Base-by-base conservation (phyloP, 2,329 filamentous ascomycete genomes). In the Curvularia hawaiiensis region DNA sequence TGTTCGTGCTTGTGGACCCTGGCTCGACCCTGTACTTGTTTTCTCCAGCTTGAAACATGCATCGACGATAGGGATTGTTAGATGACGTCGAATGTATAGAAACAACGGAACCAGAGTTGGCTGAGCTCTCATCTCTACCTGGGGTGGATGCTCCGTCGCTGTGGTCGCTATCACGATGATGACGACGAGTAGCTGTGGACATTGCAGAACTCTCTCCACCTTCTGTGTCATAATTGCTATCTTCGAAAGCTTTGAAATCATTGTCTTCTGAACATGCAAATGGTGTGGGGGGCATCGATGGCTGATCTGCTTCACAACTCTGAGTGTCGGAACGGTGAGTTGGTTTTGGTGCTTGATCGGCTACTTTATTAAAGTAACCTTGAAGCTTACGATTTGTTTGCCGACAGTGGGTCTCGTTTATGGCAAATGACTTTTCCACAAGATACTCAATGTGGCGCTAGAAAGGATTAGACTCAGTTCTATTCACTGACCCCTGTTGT, bases 41-140 rank as follows among this genome's bases (percentile, higher is more conserved):
- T 12, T 44, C 44, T n/a, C 14, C 48, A 18, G 5, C 30, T 2
- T 38, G 31, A 11, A 14, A 3, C 50, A 57, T 45, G 5, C 53
- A 31, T 20, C 31, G 35, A 11, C 50, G 44, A 20, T 22, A 57
- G 9, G 50, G 54, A 24, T 57, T 57, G 22, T 57, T 57, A 0
- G 50, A 49, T 5, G 54, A 53, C 39, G 43, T 57, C 12, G 54
- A 56, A 22, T 18, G 14, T 10, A 22, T 26, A 14, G 54, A 57
- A 39, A 40, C 12, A 10, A 20, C 31, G 0, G 54, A 57, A 4
- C 22, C 2, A 49, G 24, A 28, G 38, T 41, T 39, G 20, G 35
- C 14, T 20, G 50, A 24, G 24, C 20, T 46, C 22, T 46, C 33
- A 6, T 28, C 50, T 20, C 33, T 38, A 31, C 22, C 26, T 6